Evolutionary conservation across 768 basidiomycete genomes (phyloP).

Genomic region (Tylopilus rubrobrunneus): DNA sequence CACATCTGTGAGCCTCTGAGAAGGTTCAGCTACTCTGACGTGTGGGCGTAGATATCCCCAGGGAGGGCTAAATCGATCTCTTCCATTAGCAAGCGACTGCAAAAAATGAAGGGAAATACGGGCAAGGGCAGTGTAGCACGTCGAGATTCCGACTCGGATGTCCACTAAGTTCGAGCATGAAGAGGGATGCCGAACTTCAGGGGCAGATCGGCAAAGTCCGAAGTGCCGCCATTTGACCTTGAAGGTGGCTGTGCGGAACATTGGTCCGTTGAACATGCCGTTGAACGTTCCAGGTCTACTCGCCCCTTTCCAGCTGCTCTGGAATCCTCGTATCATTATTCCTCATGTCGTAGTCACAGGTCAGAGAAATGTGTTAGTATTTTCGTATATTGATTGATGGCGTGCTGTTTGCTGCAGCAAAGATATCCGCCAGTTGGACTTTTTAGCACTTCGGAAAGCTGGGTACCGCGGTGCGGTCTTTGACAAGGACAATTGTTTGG

Average conservation of each 20-base stretch:
- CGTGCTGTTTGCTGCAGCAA: constrained; percentile 36
- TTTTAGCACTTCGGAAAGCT: constrained; percentile 60
- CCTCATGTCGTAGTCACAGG: constrained; percentile 68
- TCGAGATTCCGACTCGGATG: too few relatives aligned
- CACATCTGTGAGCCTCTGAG: constrained; percentile 31
- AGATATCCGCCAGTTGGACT: constrained; percentile 87
- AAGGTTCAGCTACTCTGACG: too few relatives aligned
- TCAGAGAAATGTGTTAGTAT: constrained; percentile 27
- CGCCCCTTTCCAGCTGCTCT: constrained; percentile 64
- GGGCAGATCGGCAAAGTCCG: too few relatives aligned
- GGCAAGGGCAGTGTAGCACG: too few relatives aligned
- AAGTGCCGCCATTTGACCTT: not conserved
- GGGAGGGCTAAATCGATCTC: too few relatives aligned
- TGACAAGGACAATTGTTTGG: constrained; percentile 98
- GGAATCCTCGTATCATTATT: constrained; percentile 63
- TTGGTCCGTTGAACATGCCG: constrained; percentile 45
- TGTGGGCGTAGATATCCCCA: too few relatives aligned
- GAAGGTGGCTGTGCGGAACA: too few relatives aligned
- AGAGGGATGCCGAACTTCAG: too few relatives aligned
- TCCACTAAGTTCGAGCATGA: too few relatives aligned
- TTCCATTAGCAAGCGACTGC: not conserved
- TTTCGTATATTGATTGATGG: constrained; percentile 6
- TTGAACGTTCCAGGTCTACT: constrained; percentile 70
- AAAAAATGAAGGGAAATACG: not conserved
- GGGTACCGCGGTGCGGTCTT: constrained; percentile 91